Evolutionary conservation across 495 filamentous ascomycete species (phyloP).

Genomic region (Bathelium albidoporum): DNA sequence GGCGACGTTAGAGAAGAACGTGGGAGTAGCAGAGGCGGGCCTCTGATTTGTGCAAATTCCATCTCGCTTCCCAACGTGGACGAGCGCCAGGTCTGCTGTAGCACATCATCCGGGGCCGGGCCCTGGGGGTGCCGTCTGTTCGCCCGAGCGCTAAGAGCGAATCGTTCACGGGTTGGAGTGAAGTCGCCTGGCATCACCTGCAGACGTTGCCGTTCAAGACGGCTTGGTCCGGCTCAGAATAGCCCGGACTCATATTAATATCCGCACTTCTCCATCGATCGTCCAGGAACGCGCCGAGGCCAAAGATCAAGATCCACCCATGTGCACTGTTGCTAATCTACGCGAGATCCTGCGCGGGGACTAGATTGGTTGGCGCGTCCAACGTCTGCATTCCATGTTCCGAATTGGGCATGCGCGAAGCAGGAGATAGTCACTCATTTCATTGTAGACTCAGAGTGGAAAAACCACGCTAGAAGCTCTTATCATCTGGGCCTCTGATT

Average conservation of each 20-base stretch:
- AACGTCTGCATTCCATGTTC: too few relatives aligned
- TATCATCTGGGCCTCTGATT: too few relatives aligned
- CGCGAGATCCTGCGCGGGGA: too few relatives aligned
- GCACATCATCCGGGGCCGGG: not conserved
- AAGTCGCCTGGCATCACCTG: not conserved
- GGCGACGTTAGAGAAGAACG: not conserved
- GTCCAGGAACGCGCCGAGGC: not conserved
- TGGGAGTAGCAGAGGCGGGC: not conserved
- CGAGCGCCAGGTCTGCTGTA: not conserved
- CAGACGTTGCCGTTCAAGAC: not conserved
- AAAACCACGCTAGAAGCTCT: too few relatives aligned
- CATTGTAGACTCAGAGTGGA: too few relatives aligned
- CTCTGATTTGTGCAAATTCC: not conserved
- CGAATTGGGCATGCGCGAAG: too few relatives aligned
- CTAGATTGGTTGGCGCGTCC: too few relatives aligned
- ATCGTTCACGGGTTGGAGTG: not conserved
- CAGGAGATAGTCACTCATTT: too few relatives aligned
- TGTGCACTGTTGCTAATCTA: not conserved
- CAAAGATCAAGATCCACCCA: not conserved
- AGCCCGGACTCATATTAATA: not conserved
- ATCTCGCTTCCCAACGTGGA: constrained; percentile 1
- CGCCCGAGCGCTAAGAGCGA: not conserved
- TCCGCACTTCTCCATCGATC: not conserved
- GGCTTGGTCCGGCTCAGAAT: not conserved
- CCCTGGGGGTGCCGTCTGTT: not conserved